These are phyloP conservation scores for Vaccinium macrocarpon DNA, from an alignment of 148 eudicot species.

Conservation along the genomic window DNA sequence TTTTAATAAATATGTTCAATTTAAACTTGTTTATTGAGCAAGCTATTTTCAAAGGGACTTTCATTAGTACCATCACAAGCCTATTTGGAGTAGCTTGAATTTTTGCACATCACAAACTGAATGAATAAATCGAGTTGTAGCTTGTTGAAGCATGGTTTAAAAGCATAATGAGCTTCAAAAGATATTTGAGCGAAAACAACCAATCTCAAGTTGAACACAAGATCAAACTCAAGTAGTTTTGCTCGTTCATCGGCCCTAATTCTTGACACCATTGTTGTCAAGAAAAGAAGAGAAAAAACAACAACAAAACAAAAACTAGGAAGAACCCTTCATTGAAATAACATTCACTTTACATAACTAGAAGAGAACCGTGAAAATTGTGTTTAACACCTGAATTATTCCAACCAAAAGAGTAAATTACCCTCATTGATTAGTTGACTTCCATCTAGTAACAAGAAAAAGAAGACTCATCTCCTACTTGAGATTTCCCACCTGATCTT, in stretches of 20 bases:
- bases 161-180: not conserved
- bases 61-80: not conserved
- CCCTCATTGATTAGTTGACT: not conserved
- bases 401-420: not conserved
- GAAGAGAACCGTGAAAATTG: slow-evolving; percentile 1
- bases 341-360: not conserved
- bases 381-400: not conserved
- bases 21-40: not conserved
- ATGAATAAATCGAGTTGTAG: not conserved
- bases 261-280: not conserved
- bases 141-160: not conserved
- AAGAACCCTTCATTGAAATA: not conserved
- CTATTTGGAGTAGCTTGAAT: not conserved
- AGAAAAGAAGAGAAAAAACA: not conserved
- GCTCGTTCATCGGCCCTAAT: not conserved
- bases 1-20: not conserved
- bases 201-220: not conserved
- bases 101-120: not conserved
- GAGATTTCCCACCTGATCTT: slow-evolving; percentile 35
- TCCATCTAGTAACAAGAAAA: slow-evolving; percentile 16
- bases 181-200: not conserved
- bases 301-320: not conserved
- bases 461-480: slow-evolving; percentile 29
- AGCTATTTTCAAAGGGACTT: not conserved
- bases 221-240: not conserved